Evolutionary conservation across 108 stramenopile species (phyloP).

Genomic region (Skeletonema costatum): DNA sequence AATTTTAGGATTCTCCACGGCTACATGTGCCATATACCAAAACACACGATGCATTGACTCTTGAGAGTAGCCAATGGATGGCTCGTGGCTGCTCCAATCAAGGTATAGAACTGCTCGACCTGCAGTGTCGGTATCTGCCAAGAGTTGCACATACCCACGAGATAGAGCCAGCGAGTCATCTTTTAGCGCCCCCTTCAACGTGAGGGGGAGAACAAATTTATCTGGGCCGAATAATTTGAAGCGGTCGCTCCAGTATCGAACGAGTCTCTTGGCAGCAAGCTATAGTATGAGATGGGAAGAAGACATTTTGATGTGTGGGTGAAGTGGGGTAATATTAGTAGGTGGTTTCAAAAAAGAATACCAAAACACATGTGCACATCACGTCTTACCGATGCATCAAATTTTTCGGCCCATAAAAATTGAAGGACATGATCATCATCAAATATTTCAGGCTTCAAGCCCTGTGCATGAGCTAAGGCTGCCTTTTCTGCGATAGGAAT

Average conservation of each 20-base stretch:
- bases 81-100: slow-evolving; percentile 44
- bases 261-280: slow-evolving; percentile 32
- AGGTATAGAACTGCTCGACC: slow-evolving; percentile 40
- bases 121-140: slow-evolving; percentile 39
- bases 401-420: slow-evolving; percentile 35
- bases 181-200: slow-evolving; percentile 38
- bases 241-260: slow-evolving; percentile 44
- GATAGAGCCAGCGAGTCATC: slow-evolving; percentile 36
- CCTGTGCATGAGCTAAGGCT: slow-evolving; percentile 11
- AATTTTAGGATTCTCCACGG: slow-evolving; percentile 24
- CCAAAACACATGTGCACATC: background rate
- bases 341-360: background rate
- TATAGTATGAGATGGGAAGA: background rate
- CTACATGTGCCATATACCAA: slow-evolving; percentile 44
- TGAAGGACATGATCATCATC: slow-evolving; percentile 30
- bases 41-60: slow-evolving; percentile 35
- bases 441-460: slow-evolving; percentile 22
- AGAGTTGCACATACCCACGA: slow-evolving; percentile 33
- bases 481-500: slow-evolving; percentile 29
- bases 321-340: background rate
- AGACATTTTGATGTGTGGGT: background rate
- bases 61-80: slow-evolving; percentile 28
- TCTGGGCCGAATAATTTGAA: slow-evolving; percentile 37
- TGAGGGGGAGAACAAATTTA: slow-evolving; percentile 36
- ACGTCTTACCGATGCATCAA: slow-evolving; percentile 20